Evolutionary conservation across 2,329 filamentous ascomycete species (phyloP).

Genomic region (Apiospora rasikravindrae): DNA sequence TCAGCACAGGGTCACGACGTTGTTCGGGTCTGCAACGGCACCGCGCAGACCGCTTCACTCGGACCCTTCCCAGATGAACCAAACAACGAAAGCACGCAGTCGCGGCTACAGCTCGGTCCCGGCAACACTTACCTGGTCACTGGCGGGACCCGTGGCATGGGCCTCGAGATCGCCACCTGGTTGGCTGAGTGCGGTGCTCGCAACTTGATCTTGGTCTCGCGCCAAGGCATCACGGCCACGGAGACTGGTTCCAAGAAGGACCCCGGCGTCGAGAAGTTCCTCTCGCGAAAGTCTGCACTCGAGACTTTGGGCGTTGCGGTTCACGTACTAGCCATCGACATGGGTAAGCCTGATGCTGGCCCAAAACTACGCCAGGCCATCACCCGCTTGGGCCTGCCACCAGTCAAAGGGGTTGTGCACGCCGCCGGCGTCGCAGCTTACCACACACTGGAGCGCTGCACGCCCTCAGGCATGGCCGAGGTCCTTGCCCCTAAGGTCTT

Average conservation of each 20-base stretch:
- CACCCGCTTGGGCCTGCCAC: constrained; percentile 42
- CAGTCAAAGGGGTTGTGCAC: constrained; percentile 47
- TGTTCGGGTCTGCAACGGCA: constrained; percentile 43
- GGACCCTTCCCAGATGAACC: background rate
- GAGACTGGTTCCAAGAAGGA: constrained; percentile 33
- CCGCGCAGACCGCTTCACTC: constrained; percentile 36
- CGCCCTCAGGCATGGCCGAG: constrained; percentile 34
- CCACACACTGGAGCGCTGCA: no score
- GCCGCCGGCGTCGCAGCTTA: constrained; percentile 44
- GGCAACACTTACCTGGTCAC: constrained; percentile 50
- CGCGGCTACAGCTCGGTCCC: constrained; percentile 22
- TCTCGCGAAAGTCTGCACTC: constrained; percentile 34
- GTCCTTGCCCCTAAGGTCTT: constrained; percentile 44
- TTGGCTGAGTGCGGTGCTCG: constrained; percentile 46
- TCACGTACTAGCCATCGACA: constrained; percentile 41
- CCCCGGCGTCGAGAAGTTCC: no score
- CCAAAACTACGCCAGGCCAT: constrained; percentile 32
- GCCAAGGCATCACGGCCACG: constrained; percentile 42
- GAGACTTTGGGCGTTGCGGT: constrained; percentile 40
- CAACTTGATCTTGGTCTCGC: constrained; percentile 45
- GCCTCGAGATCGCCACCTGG: constrained; percentile 43
- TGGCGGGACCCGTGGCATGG: constrained; percentile 45
- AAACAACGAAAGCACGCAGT: no score
- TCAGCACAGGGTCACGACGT: constrained; percentile 46
- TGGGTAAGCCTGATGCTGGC: constrained; percentile 33